These are phyloP conservation scores for Sanghuangporus weigelae DNA, from an alignment of 1,284 basidiomycete species.

Conservation along the genomic window DNA sequence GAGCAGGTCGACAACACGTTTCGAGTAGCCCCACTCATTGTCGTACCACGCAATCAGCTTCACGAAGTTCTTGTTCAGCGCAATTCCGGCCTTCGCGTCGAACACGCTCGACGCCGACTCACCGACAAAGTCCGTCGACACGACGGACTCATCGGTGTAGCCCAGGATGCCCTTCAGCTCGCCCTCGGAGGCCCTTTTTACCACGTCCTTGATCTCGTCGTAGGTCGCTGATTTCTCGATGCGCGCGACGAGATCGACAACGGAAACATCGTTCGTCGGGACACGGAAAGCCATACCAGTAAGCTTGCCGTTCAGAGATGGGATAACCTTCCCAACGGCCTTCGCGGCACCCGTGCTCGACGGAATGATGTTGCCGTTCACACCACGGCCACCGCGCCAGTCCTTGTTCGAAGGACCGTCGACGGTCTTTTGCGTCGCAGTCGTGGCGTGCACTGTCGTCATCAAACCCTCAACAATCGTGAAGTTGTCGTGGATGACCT, in stretches of 20 bases:
- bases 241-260: conserved; percentile 96
- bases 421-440: conserved; percentile 99
- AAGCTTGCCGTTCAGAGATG: conserved; percentile 94
- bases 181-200: conserved; percentile 82
- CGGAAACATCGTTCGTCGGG: conserved; percentile 95
- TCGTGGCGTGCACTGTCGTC: conserved; percentile 97
- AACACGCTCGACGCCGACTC: conserved; percentile 79
- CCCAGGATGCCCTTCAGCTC: conserved; percentile 78
- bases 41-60: conserved; percentile 97
- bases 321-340: conserved; percentile 99
- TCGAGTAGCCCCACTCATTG: conserved; percentile 97
- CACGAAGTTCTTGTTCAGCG: conserved; percentile 91
- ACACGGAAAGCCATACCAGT: conserved; percentile 98
- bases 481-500: conserved; percentile 97
- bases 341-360: conserved; percentile 99
- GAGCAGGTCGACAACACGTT: conserved; percentile 89
- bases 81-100: conserved; percentile 91
- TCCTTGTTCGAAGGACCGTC: conserved; percentile 95
- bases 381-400: conserved; percentile 96
- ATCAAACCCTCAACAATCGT: conserved; percentile 95
- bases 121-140: conserved; percentile 93
- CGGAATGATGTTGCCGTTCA: conserved; percentile 98
- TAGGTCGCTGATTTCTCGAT: conserved; percentile 85
- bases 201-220: conserved; percentile 85
- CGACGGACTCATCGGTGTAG: conserved; percentile 94